Evolutionary conservation across 257 asterid genomes (phyloP), one percentile per base, ranked within the genome.

Genomic region (Euphrasia confusa): DNA sequence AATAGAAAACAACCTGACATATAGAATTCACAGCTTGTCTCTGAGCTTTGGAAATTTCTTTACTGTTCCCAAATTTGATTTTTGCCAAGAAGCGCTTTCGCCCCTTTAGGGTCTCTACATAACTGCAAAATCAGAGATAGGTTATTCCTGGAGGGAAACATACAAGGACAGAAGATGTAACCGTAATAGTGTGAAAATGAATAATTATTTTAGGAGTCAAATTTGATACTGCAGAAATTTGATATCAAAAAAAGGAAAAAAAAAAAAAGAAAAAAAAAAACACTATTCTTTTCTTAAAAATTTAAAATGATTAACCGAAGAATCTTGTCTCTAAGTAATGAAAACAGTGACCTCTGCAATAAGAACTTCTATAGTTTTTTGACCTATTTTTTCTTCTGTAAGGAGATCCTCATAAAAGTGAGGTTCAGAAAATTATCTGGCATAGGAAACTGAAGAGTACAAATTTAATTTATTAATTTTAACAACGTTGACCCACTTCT

Each of bases 21-120:
- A 92, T 89, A 60, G 99, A 89, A 80, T 92, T 92, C 79, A 92
- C 95, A 70, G 99, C 96, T 77, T 92, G 99, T 69, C 99, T 87
- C 79, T 88, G 89, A 70, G 99, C 99, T 81, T 84, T 89, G 64
- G 89, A 86, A 73, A 84, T 84, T 77, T 89, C 99, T 70, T 84
- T 83, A 64, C 78, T 81, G 76, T 80, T 83, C 59, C 99, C 99
- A 52, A 74, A 74, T 74, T 86, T 92, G 61, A 92, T 92, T 73
- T 92, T 92, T 70, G 88, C 79, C 81, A 92, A 80, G 78, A 81
- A 92, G 33, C 97, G 97, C 73, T 92, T 92, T 58, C 99, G 81
- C 30, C 96, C 95, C 76, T 76, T 89, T 39, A 89, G 86, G 59
- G 99, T 86, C 84, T 79, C 80, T 68, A 92, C 83, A 54, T 80